A percentile compares a stretch with the other conserved stretches of the same genome.
Evolutionary conservation across 257 asterid genomes (phyloP).

Genomic region (Knoxia roxburghii): DNA sequence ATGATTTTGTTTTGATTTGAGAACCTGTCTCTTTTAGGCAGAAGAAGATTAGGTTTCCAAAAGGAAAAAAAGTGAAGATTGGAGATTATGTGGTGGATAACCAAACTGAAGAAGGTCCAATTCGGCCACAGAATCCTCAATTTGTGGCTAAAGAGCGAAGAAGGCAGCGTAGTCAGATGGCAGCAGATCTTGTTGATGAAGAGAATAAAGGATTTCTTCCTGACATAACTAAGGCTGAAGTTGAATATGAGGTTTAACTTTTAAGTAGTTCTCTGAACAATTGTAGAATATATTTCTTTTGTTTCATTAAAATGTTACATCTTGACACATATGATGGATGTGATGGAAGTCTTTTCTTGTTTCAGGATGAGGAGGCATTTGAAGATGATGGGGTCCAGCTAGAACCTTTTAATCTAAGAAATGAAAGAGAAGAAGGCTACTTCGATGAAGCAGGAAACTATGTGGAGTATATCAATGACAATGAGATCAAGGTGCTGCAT

Average conservation of each 20-base stretch:
- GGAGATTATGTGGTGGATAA: conserved; percentile 48
- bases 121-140: conserved; percentile 36
- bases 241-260: conserved; percentile 49
- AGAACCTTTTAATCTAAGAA: conserved; percentile 79
- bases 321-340: neutral
- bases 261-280: neutral
- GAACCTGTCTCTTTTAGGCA: conserved; percentile 39
- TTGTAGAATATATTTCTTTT: neutral
- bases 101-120: conserved; percentile 29
- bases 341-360: conserved; percentile 19
- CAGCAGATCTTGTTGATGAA: conserved; percentile 46
- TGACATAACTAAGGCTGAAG: conserved; percentile 63
- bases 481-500: conserved; percentile 63
- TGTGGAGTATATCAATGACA: conserved; percentile 58
- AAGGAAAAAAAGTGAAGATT: conserved; percentile 75
- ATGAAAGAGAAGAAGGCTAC: conserved; percentile 95
- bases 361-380: conserved; percentile 71
- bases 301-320: neutral
- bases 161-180: conserved; percentile 38
- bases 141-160: conserved; percentile 69
- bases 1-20: conserved; percentile 2
- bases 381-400: conserved; percentile 65
- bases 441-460: conserved; percentile 89
- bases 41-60: conserved; percentile 82
- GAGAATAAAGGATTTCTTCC: conserved; percentile 45